Percentiles rank a stretch among this genome's conserved stretches.
These are phyloP conservation scores for Cymbopogon flexuosus DNA, from an alignment of 202 grass and related monocot genomes.

Conservation along the genomic window DNA sequence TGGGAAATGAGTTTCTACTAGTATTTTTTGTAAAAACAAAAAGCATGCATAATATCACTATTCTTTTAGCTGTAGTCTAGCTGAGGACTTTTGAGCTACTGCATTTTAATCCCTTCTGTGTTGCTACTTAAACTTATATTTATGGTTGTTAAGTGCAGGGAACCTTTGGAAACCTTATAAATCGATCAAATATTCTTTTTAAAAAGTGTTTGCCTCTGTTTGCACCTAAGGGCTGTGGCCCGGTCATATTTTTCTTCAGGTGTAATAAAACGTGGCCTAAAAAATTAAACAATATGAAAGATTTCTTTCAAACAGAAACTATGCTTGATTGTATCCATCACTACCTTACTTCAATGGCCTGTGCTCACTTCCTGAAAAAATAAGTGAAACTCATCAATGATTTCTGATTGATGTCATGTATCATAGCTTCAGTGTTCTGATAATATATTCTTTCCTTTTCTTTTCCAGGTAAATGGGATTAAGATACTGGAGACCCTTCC, in stretches of 20 bases:
- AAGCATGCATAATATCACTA: not conserved
- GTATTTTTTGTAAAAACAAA: not conserved
- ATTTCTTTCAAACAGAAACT: not conserved
- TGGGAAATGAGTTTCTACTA: not conserved
- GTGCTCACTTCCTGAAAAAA: not conserved
- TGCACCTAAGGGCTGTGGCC: not conserved
- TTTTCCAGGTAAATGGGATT: not conserved
- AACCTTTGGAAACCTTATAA: not conserved
- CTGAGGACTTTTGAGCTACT: not conserved
- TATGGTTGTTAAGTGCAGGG: not conserved
- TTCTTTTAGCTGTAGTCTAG: not conserved
- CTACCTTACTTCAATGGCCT: not conserved
- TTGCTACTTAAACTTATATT: not conserved
- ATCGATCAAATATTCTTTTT: not conserved
- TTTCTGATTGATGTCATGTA: not conserved
- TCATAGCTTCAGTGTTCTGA: not conserved
- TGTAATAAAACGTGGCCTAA: not conserved
- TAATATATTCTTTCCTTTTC: not conserved
- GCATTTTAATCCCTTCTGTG: not conserved
- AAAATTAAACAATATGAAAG: not conserved
- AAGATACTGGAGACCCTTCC: not conserved
- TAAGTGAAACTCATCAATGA: not conserved
- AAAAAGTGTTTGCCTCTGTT: not conserved
- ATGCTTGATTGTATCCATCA: not conserved
- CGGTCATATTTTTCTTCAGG: not conserved